phyloP scores from a whole-genome alignment of 2,329 filamentous ascomycete species.

The Sordariomycetes sp. region DNA sequence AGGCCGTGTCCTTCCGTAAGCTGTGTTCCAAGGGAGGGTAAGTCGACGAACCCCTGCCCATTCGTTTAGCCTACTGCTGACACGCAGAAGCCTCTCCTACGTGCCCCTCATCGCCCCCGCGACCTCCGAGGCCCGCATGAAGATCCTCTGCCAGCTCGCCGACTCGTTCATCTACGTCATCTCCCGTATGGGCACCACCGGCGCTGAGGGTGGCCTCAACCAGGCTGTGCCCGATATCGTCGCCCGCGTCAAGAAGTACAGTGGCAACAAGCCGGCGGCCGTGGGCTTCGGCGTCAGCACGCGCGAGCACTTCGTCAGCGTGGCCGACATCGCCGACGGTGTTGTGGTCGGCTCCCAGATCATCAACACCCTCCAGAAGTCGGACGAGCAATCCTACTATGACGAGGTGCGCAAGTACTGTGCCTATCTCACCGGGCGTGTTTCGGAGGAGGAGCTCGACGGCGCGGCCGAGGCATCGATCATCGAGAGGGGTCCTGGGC shows the following conservation, averaged over 20 bases:
- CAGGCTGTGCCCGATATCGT: slow-evolving; percentile 72
- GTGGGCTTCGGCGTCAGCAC: slow-evolving; percentile 97
- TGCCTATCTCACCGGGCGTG: slow-evolving; percentile 50
- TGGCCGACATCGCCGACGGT: slow-evolving; percentile 77
- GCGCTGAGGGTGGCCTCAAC: slow-evolving; percentile 75
- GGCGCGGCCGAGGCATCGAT: slow-evolving; percentile 33
- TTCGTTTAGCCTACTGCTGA: slow-evolving; percentile 1
- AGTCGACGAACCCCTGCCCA: slow-evolving; percentile 16
- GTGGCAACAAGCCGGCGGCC: slow-evolving; percentile 79
- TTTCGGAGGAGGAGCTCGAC: slow-evolving; percentile 7
- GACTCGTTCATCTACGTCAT: slow-evolving; percentile 99
- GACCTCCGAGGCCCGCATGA: slow-evolving; percentile 89
- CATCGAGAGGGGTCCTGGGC: slow-evolving; percentile 36
- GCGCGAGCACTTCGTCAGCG: slow-evolving; percentile 80
- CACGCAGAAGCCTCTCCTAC: slow-evolving; percentile 62
- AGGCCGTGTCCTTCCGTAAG: slow-evolving; percentile 84
- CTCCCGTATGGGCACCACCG: slow-evolving; percentile 92
- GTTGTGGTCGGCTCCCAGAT: slow-evolving; percentile 97
- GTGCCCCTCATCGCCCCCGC: slow-evolving; percentile 93
- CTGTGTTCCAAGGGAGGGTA: slow-evolving; percentile 68
- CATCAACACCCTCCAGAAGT: slow-evolving; percentile 66
- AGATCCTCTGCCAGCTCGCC: slow-evolving; percentile 87
- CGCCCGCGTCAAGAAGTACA: slow-evolving; percentile 80
- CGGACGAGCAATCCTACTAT: slow-evolving; percentile 44
- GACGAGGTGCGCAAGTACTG: slow-evolving; percentile 82